Evolutionary conservation across 1,284 basidiomycete species (phyloP), one percentile per base, ranked within the genome.

Genomic region (Tetrapyrgos nigripes): DNA sequence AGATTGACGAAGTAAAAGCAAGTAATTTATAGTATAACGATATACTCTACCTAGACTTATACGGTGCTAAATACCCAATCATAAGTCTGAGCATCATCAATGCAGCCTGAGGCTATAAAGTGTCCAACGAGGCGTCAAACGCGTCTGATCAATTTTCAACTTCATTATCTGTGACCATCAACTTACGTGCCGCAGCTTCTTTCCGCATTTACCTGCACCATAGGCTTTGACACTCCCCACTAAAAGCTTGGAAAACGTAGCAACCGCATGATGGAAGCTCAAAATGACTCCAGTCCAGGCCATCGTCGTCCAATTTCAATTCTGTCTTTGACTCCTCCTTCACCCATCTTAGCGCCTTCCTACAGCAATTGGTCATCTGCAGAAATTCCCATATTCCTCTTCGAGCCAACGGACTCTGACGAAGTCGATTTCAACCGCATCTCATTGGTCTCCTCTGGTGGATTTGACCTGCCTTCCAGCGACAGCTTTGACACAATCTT

Each of bases 1-100:
- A 83, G 67, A 76, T 83, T 60, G 58, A 57, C 14, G 27, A 48
- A 28, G 29, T 59, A 13, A 40, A 40, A 40, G 37, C 37, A n/a
- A 40, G 37, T 40, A 40, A n/a, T n/a, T 4, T 40, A n/a, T 40
- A 40, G 37, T 17, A n/a, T 40, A 40, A 17, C 14, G 19, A 17
- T 17, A 40, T n/a, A 4, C 4, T 17, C 13, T 17, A 40, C 4
- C 37, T n/a, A n/a, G n/a, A n/a, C n/a, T n/a, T n/a, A n/a, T n/a
- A n/a, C n/a, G n/a, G n/a, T n/a, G n/a, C n/a, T n/a, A n/a, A n/a
- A n/a, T n/a, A n/a, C n/a, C n/a, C n/a, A n/a, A n/a, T n/a, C n/a
- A n/a, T n/a, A n/a, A n/a, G n/a, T n/a, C n/a, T n/a, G n/a, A n/a
- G n/a, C n/a, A n/a, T n/a, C n/a, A n/a, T n/a, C n/a, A n/a, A n/a